Conservation (phyloP, 2,329 filamentous ascomycete genomes). For the Penicillium sp. region DNA sequence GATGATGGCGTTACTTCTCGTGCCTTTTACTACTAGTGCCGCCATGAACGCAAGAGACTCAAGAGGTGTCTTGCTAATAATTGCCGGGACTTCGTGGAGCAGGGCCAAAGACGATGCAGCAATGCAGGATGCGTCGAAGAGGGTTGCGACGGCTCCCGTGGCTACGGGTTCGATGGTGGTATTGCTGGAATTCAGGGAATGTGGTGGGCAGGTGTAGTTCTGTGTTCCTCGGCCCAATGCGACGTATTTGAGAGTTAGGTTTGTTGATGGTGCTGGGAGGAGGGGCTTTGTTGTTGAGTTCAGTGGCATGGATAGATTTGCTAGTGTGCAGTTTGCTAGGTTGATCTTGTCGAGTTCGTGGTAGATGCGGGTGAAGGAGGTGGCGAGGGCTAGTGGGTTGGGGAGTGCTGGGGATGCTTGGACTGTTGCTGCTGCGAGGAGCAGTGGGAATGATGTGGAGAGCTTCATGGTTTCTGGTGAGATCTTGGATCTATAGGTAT, state of each 20-base stretch:
- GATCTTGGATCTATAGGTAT: neutral
- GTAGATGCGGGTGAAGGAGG: slow-evolving; percentile 19
- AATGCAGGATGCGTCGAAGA: slow-evolving; percentile 45
- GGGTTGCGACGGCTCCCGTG: slow-evolving; percentile 45
- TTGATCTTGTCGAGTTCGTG: slow-evolving; percentile 21
- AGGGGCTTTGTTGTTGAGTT: slow-evolving; percentile 17
- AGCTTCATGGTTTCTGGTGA: slow-evolving; percentile 4
- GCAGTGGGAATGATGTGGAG: neutral
- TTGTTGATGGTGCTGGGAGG: slow-evolving; percentile 30
- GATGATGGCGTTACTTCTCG: slow-evolving; percentile 22
- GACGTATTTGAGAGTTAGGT: slow-evolving; percentile 42
- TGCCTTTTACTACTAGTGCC: slow-evolving; percentile 16
- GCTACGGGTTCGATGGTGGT: slow-evolving; percentile 30
- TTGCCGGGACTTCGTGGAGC: slow-evolving; percentile 28
- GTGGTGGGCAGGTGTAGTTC: slow-evolving; percentile 47
- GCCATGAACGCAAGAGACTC: slow-evolving; percentile 30
- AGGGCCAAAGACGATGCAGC: slow-evolving; percentile 27
- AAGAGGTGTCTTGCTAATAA: slow-evolving; percentile 21
- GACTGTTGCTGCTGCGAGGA: slow-evolving; percentile 1
- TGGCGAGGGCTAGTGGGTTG: slow-evolving; percentile 14
- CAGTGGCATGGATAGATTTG: slow-evolving; percentile 15
- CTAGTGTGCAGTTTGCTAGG: slow-evolving; percentile 25
- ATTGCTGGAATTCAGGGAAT: slow-evolving; percentile 13
- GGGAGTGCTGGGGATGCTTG: slow-evolving; percentile 9
- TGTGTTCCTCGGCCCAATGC: slow-evolving; percentile 49